Evolutionary conservation across 306 rosid genomes (phyloP), one percentile per base, ranked within the genome.

Genomic region (Cicer chorassanicum): DNA sequence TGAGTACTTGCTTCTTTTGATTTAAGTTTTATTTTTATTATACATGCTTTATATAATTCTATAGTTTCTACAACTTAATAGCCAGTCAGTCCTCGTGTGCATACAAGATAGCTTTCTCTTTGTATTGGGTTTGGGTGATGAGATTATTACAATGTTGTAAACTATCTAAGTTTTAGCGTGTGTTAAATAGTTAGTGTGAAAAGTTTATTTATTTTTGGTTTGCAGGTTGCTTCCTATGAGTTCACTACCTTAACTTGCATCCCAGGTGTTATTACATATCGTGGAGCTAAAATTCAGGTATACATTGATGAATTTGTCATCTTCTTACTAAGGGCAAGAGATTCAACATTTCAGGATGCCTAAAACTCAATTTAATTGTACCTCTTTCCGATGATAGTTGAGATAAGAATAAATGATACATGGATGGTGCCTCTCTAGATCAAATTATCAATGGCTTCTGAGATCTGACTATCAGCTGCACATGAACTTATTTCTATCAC

Each of bases 281-380:
- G 93, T 21, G 97, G 99, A 82, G 97, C 97, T 50, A 92, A 92
- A 88, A 86, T 94, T 89, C 99, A 94, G 99, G 97, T 92, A 85
- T 56, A n/a, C 56, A 42, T 70, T 51, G 18, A 56, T 73, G 19
- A 50, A 43, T 50, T 59, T 48, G 15, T 69, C 42, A 38, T 39
- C 44, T 59, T 64, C 24, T 54, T 46, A 73, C 51, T 48, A 39
- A 46, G 48, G 40, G 6, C 57, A 60, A 14, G 42, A 36, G 46
- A 56, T 80, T 55, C 38, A 6, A 40, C 1, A 14, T 14, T 56
- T 68, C 2, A 16, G 66, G 53, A 41, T 69, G 11, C 73, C 67
- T 29, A 16, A 61, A 50, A 40, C 61, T 40, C 42, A 49, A 50
- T 68, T 34, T 75, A 61, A 15, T 19, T 66, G 13, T 11, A 38